These are phyloP conservation scores for Avena eriantha DNA, from an alignment of 176 grass and related monocot species.

Conservation along the genomic window DNA sequence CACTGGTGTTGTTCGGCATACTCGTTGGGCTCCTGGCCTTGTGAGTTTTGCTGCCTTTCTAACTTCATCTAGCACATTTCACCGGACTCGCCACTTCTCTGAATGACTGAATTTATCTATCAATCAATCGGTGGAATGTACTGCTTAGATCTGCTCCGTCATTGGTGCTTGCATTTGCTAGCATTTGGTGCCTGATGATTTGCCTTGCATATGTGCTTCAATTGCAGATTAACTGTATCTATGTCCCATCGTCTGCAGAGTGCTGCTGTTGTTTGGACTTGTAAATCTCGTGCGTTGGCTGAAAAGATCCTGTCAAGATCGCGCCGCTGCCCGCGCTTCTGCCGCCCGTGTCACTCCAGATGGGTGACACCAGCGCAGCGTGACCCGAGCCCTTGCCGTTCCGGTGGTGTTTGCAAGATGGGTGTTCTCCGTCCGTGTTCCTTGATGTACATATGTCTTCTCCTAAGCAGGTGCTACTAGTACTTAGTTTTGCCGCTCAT, in stretches of 20 bases:
- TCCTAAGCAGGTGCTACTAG: background rate
- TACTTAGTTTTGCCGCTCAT: background rate
- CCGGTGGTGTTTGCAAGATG: background rate
- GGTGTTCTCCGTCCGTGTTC: background rate
- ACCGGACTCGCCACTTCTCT: too few species aligned
- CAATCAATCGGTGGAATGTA: background rate
- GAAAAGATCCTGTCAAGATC: background rate
- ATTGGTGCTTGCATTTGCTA: background rate
- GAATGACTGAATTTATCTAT: background rate
- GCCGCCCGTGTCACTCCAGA: slow-evolving; percentile 15
- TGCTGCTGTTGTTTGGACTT: background rate
- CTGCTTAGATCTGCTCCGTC: background rate
- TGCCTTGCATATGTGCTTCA: too few species aligned
- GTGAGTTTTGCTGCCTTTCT: slow-evolving; percentile 3
- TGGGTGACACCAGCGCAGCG: background rate
- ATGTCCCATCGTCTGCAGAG: background rate
- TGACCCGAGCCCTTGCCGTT: background rate
- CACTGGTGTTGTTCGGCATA: background rate
- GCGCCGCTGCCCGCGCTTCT: background rate
- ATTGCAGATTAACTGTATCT: background rate
- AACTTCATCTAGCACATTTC: too few species aligned
- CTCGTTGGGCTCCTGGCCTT: background rate
- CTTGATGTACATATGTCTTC: background rate
- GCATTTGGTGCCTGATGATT: background rate
- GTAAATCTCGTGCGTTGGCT: background rate